A percentile compares a stretch with the other conserved stretches of the same genome.
Evolutionary conservation across 257 asterid genomes (phyloP).

Genomic region (Solanum paucissectum): DNA sequence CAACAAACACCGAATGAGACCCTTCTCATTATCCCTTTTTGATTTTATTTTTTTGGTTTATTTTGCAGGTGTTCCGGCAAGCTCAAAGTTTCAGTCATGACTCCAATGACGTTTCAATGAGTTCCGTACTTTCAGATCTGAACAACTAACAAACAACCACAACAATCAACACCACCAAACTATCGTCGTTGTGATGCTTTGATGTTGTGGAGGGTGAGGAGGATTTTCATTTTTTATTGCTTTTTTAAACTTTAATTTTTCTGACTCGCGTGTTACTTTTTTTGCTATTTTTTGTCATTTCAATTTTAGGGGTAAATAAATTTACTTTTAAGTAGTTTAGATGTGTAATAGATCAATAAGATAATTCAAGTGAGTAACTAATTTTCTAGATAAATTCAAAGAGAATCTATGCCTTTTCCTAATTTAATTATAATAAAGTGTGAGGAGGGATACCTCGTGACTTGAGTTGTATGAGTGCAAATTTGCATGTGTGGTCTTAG

Average conservation of each 20-base stretch:
- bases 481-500: too few relatives aligned
- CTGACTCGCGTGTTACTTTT: background rate
- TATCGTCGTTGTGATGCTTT: background rate
- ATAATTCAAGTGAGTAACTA: too few relatives aligned
- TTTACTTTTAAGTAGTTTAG: too few relatives aligned
- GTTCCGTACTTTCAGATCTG: background rate
- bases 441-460: background rate
- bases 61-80: background rate
- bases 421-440: too few relatives aligned
- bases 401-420: too few relatives aligned
- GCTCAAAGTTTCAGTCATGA: background rate
- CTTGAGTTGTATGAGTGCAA: background rate
- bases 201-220: background rate
- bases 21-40: background rate
- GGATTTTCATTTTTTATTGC: background rate
- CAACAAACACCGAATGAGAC: background rate
- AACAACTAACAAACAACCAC: background rate
- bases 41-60: too few relatives aligned
- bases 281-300: background rate
- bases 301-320: background rate
- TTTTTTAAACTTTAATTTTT: too few relatives aligned
- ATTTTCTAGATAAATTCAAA: too few relatives aligned
- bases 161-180: background rate
- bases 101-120: background rate
- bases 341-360: too few relatives aligned